Percentiles rank a stretch among this genome's conserved stretches.
phyloP scores from a whole-genome alignment of 495 filamentous ascomycete species.

The Bathelium albidoporum region DNA sequence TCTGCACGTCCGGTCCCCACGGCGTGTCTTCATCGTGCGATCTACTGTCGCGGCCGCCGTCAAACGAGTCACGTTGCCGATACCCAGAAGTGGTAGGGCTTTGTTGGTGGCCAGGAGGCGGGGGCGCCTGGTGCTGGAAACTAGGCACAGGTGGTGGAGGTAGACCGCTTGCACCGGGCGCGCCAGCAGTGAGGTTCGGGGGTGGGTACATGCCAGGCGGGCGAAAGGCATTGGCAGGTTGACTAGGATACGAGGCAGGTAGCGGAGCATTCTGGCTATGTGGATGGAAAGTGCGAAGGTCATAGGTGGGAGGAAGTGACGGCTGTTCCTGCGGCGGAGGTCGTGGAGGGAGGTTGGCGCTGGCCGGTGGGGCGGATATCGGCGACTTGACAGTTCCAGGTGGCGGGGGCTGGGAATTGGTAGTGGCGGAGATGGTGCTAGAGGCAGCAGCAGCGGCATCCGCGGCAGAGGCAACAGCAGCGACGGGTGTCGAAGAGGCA shows the following conservation, averaged over 20 bases:
- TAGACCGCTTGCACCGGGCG: constrained; percentile 35
- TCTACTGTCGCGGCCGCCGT: constrained; percentile 13
- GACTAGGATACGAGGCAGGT: constrained; percentile 23
- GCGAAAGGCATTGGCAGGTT: constrained; percentile 25
- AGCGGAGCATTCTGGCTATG: constrained; percentile 37
- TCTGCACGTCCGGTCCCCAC: constrained; percentile 54
- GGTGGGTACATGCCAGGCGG: constrained; percentile 20
- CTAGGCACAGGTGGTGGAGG: constrained; percentile 51
- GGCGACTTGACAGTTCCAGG: constrained; percentile 23
- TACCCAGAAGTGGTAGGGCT: constrained; percentile 19
- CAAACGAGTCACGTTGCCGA: constrained; percentile 17
- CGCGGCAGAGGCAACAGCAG: background rate
- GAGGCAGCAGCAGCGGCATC: constrained; percentile 10
- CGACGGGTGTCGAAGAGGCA: constrained; percentile 6
- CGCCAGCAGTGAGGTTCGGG: constrained; percentile 37
- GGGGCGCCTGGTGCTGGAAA: constrained; percentile 39
- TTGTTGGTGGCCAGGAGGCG: constrained; percentile 31
- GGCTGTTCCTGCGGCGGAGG: constrained; percentile 47
- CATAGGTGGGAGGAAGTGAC: constrained; percentile 46
- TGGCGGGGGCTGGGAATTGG: constrained; percentile 12
- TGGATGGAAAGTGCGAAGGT: constrained; percentile 46
- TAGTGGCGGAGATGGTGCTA: constrained; percentile 11
- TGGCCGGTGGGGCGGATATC: constrained; percentile 35
- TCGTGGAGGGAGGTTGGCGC: constrained; percentile 44
- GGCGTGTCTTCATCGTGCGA: constrained; percentile 29